Conservation (phyloP, 371 early-diverging fungal genomes). For the Mucor ambiguus region DNA sequence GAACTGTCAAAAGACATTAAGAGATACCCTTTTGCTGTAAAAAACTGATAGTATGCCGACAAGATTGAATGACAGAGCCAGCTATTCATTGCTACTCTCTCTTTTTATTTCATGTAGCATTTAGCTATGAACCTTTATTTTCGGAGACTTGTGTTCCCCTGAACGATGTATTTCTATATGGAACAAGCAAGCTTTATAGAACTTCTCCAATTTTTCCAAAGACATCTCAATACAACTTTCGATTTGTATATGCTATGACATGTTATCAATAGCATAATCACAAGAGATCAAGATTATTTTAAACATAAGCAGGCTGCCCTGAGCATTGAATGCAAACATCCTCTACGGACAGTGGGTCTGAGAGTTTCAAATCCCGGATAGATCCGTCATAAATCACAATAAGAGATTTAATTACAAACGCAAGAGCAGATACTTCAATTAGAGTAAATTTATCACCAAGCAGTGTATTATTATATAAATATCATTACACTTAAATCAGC, state of each 20-base stretch:
- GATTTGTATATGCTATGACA: background rate
- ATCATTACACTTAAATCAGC: too few relatives aligned
- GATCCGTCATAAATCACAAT: too few relatives aligned
- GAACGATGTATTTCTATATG: background rate
- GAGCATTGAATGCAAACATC: background rate
- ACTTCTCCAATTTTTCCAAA: background rate
- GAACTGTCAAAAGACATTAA: background rate
- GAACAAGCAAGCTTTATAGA: background rate
- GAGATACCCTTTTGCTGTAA: background rate
- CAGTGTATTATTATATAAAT: too few relatives aligned
- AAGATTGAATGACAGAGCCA: too few relatives aligned
- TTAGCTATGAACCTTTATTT: background rate
- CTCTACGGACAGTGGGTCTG: background rate
- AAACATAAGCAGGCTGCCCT: background rate
- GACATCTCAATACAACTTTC: background rate
- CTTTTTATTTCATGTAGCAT: too few relatives aligned
- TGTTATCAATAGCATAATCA: background rate
- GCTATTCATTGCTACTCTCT: background rate
- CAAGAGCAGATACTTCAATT: too few relatives aligned
- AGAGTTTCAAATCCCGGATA: too few relatives aligned
- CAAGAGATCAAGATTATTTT: background rate
- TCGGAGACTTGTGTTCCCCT: background rate
- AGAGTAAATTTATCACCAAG: too few relatives aligned
- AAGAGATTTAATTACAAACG: too few relatives aligned
- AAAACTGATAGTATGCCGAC: too few relatives aligned